A percentile compares a stretch with the other conserved stretches of the same genome.
These are phyloP conservation scores for Athelia sp. DNA, from an alignment of 1,284 basidiomycete genomes.

Conservation along the genomic window DNA sequence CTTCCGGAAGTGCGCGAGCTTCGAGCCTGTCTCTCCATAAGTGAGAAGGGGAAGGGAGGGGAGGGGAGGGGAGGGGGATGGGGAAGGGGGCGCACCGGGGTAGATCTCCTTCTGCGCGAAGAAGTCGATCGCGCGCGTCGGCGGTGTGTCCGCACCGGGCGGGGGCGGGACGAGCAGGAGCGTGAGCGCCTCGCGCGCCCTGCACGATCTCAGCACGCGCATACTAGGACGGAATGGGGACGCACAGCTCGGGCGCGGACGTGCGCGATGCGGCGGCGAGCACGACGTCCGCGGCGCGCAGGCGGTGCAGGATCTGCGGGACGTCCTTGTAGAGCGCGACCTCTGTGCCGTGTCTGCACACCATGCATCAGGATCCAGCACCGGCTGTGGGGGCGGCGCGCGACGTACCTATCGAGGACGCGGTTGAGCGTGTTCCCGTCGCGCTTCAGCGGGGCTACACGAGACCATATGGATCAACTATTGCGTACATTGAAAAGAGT, in stretches of 20 bases:
- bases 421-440: slow-evolving; percentile 52
- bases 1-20: slow-evolving; percentile 75
- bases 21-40: too few species aligned
- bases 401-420: slow-evolving; percentile 53
- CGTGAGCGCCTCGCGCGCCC: slow-evolving; percentile 70
- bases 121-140: slow-evolving; percentile 54
- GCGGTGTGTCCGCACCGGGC: slow-evolving; percentile 29
- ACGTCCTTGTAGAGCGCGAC: slow-evolving; percentile 77
- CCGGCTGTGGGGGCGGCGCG: background rate
- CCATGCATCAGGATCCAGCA: slow-evolving; percentile 3
- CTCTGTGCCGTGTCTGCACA: slow-evolving; percentile 42
- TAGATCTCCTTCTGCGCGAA: slow-evolving; percentile 86
- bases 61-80: too few species aligned
- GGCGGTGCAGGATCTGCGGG: slow-evolving; percentile 64
- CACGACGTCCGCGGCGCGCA: slow-evolving; percentile 49
- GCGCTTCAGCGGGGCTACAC: slow-evolving; percentile 58
- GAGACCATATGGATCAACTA: slow-evolving; percentile 19
- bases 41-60: too few species aligned
- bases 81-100: slow-evolving; percentile 44
- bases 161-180: slow-evolving; percentile 62
- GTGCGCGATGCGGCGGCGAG: slow-evolving; percentile 81
- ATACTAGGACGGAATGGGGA: slow-evolving; percentile 9
- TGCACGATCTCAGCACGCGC: slow-evolving; percentile 20
- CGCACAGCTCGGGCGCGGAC: slow-evolving; percentile 63
- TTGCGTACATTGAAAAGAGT: background rate